phyloP scores from a whole-genome alignment of 2,329 filamentous ascomycete genomes.

The Fusarium sp. region DNA sequence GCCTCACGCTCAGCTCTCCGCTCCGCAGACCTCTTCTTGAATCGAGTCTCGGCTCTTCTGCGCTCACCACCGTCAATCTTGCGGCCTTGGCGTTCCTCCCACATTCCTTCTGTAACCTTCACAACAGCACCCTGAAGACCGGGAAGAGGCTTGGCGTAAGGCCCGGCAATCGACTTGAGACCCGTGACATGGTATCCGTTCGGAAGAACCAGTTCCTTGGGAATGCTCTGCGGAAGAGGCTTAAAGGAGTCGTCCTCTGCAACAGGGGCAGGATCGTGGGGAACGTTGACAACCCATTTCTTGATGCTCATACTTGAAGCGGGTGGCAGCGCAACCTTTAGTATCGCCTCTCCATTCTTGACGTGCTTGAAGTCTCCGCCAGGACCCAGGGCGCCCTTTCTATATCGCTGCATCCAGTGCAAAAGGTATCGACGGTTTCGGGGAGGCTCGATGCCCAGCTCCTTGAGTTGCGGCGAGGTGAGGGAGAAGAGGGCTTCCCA shows the following conservation, averaged over 20 bases:
- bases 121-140: constrained; percentile 74
- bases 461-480: constrained; percentile 81
- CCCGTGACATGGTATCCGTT: constrained; percentile 75
- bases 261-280: constrained; percentile 58
- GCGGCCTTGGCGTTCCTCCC: constrained; percentile 87
- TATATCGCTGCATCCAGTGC: constrained; percentile 88
- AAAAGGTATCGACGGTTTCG: constrained; percentile 87
- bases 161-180: constrained; percentile 80
- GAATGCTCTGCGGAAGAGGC: constrained; percentile 43
- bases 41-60: constrained; percentile 85
- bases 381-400: constrained; percentile 81
- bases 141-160: constrained; percentile 79
- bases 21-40: constrained; percentile 86
- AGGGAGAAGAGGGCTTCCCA: constrained; percentile 94
- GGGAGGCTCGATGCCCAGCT: constrained; percentile 89
- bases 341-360: constrained; percentile 65
- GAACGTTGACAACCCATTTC: constrained; percentile 70
- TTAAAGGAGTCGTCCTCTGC: constrained; percentile 54
- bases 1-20: constrained; percentile 76
- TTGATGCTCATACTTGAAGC: constrained; percentile 58
- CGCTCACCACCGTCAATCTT: constrained; percentile 99
- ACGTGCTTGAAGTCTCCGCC: constrained; percentile 88
- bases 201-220: constrained; percentile 50
- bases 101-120: constrained; percentile 86
- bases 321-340: constrained; percentile 64